Evolutionary conservation across 129 eudicot species (phyloP).

Genomic region (Gnaphalium uliginosum): DNA sequence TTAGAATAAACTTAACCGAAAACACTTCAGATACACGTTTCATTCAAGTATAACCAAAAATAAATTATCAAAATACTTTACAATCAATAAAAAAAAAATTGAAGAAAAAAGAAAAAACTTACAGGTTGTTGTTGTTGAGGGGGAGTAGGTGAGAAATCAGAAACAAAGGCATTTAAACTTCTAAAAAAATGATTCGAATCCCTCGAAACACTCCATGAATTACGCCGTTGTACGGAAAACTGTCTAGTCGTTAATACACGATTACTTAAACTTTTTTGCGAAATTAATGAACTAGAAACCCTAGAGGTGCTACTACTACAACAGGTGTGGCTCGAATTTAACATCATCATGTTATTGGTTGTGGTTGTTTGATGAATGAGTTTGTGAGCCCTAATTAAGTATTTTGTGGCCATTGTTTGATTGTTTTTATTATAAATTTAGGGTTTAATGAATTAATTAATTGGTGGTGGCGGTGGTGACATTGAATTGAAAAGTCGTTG

Average conservation of each 20-base stretch:
- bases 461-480: neutral
- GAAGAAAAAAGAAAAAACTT: neutral
- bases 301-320: constrained; percentile 12
- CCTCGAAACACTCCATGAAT: constrained; percentile 42
- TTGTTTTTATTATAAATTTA: neutral
- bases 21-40: neutral
- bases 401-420: constrained; percentile 34
- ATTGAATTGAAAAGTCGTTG: constrained; percentile 26
- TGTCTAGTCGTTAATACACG: constrained; percentile 25
- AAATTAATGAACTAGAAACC: constrained; percentile 7
- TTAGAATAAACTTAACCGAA: neutral
- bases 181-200: constrained; percentile 37
- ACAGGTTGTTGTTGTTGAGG: constrained; percentile 47
- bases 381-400: constrained; percentile 37
- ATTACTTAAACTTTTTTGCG: constrained; percentile 21
- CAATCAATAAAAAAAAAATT: neutral
- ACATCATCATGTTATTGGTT: constrained; percentile 17
- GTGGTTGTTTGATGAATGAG: constrained; percentile 28
- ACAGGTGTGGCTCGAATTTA: constrained; percentile 25
- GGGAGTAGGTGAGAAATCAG: constrained; percentile 51
- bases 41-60: neutral
- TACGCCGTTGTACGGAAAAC: constrained; percentile 17
- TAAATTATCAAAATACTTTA: neutral
- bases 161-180: constrained; percentile 49
- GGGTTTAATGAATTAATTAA: neutral